Base-by-base conservation (phyloP, 2,329 filamentous ascomycete genomes). In the Phialocephala sp. region DNA sequence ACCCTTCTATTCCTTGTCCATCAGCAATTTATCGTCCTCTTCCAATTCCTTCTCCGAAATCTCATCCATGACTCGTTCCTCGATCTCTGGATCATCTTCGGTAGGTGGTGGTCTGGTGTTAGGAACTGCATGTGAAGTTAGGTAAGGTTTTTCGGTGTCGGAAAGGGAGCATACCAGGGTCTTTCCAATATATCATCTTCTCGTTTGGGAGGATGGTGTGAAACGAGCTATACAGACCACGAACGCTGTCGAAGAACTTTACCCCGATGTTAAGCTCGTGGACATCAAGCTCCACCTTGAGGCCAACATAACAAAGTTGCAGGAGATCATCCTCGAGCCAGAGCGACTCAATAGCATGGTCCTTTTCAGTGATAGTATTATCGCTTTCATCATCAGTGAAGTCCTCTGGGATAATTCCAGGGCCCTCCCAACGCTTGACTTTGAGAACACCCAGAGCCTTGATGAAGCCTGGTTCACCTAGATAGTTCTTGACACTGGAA, bases 141-240 rank as follows among this genome's bases (percentile, higher is more conserved):
- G 59, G 41, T 22, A 2, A 45, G 15, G 12, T 11, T 24, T 36
- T 36, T n/a, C 27, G n/a, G 11, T 32, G 27, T 22, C 2, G 9
- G 24, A 43, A 37, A 43, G 15, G 41, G 14, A 18, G 11, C 68
- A 65, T 64, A 74, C 74, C 68, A 47, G 89, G 89, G 27, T 84
- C 78, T 75, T 88, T 91, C 83, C 86, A 93, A 20, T 82, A 77
- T 24, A 82, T 72, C 89, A 94, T 91, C 69, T 91, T 79, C 70
- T 89, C 86, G 75, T 94, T 92, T 0, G 86, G 84, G 32, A 93
- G 79, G 64, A 87, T 86, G 0, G 81, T 84, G 73, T 91, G 87
- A 74, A 91, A 91, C 0, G 84, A 85, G 2, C 87, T 87, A 64
- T 85, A 84, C 12, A 89, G 75, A 0, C 81, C 81, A 35, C 79